Evolutionary conservation across 768 basidiomycete genomes (phyloP).

Genomic region (Naematelia encephala): DNA sequence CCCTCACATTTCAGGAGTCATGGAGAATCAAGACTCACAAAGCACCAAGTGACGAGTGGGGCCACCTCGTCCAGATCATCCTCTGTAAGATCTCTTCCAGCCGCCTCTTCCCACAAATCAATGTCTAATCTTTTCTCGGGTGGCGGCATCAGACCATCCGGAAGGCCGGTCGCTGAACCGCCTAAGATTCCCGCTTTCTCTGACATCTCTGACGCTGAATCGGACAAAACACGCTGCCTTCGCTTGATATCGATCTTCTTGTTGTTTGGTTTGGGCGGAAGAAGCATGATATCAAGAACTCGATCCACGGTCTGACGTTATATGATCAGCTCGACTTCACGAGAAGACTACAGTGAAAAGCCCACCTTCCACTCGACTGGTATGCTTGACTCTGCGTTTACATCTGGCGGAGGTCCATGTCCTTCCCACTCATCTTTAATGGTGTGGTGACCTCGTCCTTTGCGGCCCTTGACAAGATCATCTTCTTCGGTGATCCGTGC

Average conservation of each 20-base stretch:
- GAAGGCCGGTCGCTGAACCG: not conserved
- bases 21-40: constrained; percentile 14
- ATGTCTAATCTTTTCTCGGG: constrained; percentile 59
- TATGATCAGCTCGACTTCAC: constrained; percentile 2
- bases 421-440: constrained; percentile 31
- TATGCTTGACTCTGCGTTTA: constrained; percentile 69
- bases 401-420: constrained; percentile 55
- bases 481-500: constrained; percentile 38
- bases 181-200: not conserved
- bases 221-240: constrained; percentile 17
- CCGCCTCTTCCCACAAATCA: constrained; percentile 61
- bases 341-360: not conserved
- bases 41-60: constrained; percentile 65
- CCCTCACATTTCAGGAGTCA: not conserved
- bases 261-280: constrained; percentile 54
- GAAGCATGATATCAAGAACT: constrained; percentile 74
- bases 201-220: constrained; percentile 2
- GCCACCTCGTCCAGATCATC: constrained; percentile 57
- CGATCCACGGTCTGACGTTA: constrained; percentile 68
- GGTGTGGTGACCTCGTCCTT: constrained; percentile 32
- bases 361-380: constrained; percentile 67
- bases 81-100: constrained; percentile 53
- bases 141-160: constrained; percentile 64
- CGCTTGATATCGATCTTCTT: constrained; percentile 22
- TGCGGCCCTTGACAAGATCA: constrained; percentile 54